These are phyloP conservation scores for Verticillium alfalfae DNA, from an alignment of 2,329 filamentous ascomycete genomes.

Conservation along the genomic window DNA sequence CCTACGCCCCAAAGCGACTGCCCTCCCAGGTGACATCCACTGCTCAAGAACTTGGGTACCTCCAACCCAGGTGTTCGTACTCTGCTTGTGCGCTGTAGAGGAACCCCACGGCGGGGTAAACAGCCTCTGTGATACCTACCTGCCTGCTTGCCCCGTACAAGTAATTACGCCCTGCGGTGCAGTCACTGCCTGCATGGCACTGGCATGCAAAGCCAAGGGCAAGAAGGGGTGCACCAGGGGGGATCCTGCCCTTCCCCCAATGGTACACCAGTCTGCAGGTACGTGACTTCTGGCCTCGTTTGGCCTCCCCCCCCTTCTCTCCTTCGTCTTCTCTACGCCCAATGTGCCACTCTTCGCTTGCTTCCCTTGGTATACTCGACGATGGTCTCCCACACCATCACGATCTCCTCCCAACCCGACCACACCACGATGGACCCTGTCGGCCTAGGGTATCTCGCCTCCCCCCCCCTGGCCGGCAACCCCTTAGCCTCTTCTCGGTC, in stretches of 20 bases:
- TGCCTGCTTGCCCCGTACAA: no score
- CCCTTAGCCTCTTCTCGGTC: slow-evolving; percentile 36
- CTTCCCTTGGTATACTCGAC: background rate
- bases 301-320: no score
- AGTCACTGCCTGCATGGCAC: background rate
- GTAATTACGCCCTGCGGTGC: background rate
- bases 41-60: background rate
- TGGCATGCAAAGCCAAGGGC: no score
- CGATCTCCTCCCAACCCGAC: background rate
- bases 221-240: background rate
- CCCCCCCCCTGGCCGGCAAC: slow-evolving; percentile 16
- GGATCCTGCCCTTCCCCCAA: background rate
- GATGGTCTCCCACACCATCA: background rate
- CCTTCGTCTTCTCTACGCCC: background rate
- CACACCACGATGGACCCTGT: slow-evolving; percentile 11
- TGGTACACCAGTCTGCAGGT: background rate
- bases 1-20: background rate
- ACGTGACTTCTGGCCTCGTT: background rate
- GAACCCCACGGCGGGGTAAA: slow-evolving; percentile 13
- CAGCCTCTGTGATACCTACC: background rate
- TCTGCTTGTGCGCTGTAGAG: background rate
- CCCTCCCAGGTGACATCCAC: background rate
- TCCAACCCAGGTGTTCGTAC: background rate
- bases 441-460: background rate
- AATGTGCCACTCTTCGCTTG: background rate